Base-by-base conservation (phyloP, 805 yeast species). In the Kodamaea jinghongensis region DNA sequence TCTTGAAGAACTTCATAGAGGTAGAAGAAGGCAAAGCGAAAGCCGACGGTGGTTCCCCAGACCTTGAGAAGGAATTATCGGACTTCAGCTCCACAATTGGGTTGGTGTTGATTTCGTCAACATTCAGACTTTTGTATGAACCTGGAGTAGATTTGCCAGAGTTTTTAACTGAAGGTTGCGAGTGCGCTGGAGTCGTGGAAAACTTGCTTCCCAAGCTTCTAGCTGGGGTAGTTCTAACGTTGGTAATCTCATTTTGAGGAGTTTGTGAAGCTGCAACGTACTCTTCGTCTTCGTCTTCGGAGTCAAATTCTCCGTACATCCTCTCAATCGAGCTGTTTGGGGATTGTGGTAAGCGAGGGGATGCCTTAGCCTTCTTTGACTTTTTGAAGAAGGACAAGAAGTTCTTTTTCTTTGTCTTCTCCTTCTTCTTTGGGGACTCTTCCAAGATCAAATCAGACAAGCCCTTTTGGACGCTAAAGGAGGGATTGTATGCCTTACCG, bases 1-100 rank as follows among this genome's bases (percentile, higher is more conserved):
- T 28, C 38, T 63, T 67, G 53, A 68, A 68, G 46, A 65, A 69
- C 36, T 64, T 55, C 20, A 56, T 59, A 0, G 73, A 66, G 0
- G 72, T 64, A 1, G 73, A 67, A 4, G 70, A 61, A 1, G 75
- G 75, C 46, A 68, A 56, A n/a, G 73, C 73, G 54, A 69, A 69
- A 6, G 75, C 67, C 36, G 63, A 33, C 5, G 40, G 40, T 2
- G 35, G 20, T 15, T 17, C n/a, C 26, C 31, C 22, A 15, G 17
- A 28, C 13, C 29, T 26, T 27, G 13, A 5, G 6, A 12, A 14
- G 30, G 29, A 26, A 27, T 34, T 14, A 16, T 11, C 22, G 8
- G 39, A 23, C 17, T 27, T 28, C n/a, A n/a, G 39, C n/a, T 12
- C 27, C 22, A 17, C 20, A 31, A 38, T 32, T 3, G 31, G 33